Conservation (phyloP, 2,329 filamentous ascomycete species). For the Penicillium glabrum region DNA sequence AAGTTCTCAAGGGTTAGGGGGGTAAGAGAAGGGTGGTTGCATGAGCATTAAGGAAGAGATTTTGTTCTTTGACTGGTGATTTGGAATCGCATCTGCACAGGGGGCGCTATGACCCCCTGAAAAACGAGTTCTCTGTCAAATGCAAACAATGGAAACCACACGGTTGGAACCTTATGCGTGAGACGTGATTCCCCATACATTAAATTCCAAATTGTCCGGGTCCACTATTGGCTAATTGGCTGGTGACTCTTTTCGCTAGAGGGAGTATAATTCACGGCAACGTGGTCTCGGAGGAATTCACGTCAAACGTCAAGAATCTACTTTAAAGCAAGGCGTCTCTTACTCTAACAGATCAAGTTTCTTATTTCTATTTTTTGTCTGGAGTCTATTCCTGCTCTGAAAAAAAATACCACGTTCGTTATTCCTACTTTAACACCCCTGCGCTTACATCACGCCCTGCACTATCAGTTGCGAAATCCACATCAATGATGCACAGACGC, state of each 20-base stretch:
- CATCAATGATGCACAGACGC: neutral
- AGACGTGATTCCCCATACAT: conserved; percentile 5
- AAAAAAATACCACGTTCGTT: neutral
- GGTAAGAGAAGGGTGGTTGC: neutral
- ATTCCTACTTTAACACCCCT: neutral
- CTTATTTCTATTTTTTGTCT: neutral
- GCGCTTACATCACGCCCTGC: neutral
- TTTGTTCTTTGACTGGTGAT: neutral
- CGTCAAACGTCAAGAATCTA: neutral
- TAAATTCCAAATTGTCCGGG: conserved; percentile 16
- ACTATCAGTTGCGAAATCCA: neutral
- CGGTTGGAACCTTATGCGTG: conserved; percentile 1
- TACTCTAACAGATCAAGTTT: too few species aligned
- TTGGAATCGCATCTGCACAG: conserved; percentile 13
- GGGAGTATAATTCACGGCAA: neutral
- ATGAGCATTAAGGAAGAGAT: neutral
- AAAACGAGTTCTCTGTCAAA: conserved; percentile 1
- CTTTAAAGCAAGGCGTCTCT: neutral
- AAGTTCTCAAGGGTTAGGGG: neutral
- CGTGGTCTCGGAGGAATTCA: neutral
- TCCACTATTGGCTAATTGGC: conserved; percentile 16
- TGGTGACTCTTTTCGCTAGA: neutral
- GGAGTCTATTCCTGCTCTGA: neutral
- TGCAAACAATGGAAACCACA: conserved; percentile 8
- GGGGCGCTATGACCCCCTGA: conserved; percentile 4